Evolutionary conservation across 2,329 filamentous ascomycete species (phyloP), one percentile per base, ranked within the genome.

Genomic region (Penicillium occitanis): DNA sequence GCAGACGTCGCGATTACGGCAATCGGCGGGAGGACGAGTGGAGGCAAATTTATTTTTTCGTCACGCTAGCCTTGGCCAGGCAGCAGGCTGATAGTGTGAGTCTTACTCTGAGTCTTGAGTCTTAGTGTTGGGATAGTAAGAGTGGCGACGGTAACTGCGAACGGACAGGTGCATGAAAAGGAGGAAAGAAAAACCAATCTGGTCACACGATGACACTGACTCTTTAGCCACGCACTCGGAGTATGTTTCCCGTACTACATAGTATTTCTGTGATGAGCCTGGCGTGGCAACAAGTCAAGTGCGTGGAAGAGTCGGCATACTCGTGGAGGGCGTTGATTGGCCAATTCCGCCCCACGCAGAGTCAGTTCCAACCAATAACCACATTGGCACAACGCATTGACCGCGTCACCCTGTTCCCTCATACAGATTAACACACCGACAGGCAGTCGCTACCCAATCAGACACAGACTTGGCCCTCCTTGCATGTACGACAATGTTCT

Each of bases 141-240:
- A 14, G 53, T 57, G 51, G 51, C 51, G 28, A 35, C 25, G 14
- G 28, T 37, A 35, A 57, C 51, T 37, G 53, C 51, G 30, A 57
- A 57, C 61, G 46, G 48, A 51, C 30, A 44, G 57, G 6, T 13
- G 60, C 30, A 62, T 14, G 53, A 22, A 57, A 37, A 40, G 33
- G 53, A 19, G n/a, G 13, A 33, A 33, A 2, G n/a, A 42, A 53
- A 62, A 62, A 17, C 60, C 63, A 48, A 53, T 37, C 44, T 50
- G 58, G 30, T 65, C 57, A 60, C 55, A 51, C 33, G 63, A 65
- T 65, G 63, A 60, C 63, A 55, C 63, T 37, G 63, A 28, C 40
- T 51, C 37, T 53, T n/a, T 13, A 58, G 50, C 51, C 48, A 51
- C 62, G 42, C 62, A 51, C 37, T 33, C 48, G 46, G 17, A 11